A percentile compares a stretch with the other conserved stretches of the same genome.
These are phyloP conservation scores for Aspergillus nanangensis DNA, from an alignment of 495 filamentous ascomycete genomes.

Conservation along the genomic window DNA sequence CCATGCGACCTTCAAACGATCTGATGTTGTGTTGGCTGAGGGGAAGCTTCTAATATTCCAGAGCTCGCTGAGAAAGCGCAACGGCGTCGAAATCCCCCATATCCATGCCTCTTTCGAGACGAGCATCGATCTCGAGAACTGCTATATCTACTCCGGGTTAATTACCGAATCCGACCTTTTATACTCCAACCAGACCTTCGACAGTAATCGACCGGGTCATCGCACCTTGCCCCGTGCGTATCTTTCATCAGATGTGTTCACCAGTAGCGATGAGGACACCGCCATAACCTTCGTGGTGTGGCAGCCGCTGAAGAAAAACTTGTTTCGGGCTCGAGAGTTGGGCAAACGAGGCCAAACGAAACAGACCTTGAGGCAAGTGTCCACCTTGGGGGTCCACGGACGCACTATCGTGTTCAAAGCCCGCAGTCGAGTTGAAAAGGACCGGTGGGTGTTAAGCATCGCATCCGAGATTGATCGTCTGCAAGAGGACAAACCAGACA, in stretches of 20 bases:
- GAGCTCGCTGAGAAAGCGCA: conserved; percentile 50
- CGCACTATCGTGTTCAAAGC: conserved; percentile 69
- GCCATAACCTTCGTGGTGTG: conserved; percentile 72
- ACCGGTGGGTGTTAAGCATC: conserved; percentile 72
- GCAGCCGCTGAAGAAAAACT: conserved; percentile 57
- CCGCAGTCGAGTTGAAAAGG: conserved; percentile 65
- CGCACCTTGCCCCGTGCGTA: conserved; percentile 62
- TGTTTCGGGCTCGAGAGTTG: conserved; percentile 51
- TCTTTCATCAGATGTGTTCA: conserved; percentile 58
- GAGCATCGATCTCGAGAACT: conserved; percentile 58
- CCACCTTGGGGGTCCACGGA: conserved; percentile 56
- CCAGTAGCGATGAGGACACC: conserved; percentile 63
- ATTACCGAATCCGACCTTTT: conserved; percentile 63
- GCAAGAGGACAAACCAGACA: conserved; percentile 49
- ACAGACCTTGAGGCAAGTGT: conserved; percentile 45
- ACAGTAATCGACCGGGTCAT: conserved; percentile 61
- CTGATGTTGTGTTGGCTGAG: conserved; percentile 57
- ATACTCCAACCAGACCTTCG: conserved; percentile 66
- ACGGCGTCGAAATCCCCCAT: conserved; percentile 54
- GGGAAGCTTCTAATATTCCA: conserved; percentile 65
- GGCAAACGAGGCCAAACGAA: conserved; percentile 39
- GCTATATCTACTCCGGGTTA: conserved; percentile 69
- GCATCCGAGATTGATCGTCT: conserved; percentile 69
- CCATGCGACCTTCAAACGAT: conserved; percentile 58
- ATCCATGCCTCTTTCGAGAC: conserved; percentile 60